phyloP scores from a whole-genome alignment of 192 early-diverging fungal genomes.

The Gonapodya sp. region DNA sequence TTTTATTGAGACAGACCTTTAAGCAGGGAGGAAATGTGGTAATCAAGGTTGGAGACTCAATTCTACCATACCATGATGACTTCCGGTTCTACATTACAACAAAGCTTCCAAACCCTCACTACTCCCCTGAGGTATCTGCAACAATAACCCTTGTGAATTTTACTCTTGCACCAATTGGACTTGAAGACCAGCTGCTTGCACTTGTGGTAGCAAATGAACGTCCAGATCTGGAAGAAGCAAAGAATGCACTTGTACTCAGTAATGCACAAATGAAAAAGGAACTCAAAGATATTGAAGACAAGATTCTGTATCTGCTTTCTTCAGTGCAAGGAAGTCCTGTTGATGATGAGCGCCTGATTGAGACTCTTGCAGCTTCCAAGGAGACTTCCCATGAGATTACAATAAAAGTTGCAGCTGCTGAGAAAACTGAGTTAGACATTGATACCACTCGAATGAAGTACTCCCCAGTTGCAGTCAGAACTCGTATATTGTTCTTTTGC shows the following conservation, averaged over 20 bases:
- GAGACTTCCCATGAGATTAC: constrained; percentile 48
- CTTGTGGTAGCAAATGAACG: constrained; percentile 52
- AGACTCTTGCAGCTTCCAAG: constrained; percentile 46
- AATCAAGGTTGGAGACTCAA: constrained; percentile 44
- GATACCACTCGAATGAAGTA: constrained; percentile 47
- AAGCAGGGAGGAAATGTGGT: constrained; percentile 53
- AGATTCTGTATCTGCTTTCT: constrained; percentile 45
- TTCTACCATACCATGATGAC: constrained; percentile 51
- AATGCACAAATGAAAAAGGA: constrained; percentile 50
- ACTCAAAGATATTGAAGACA: constrained; percentile 55
- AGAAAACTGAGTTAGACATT: constrained; percentile 50
- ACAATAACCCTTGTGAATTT: constrained; percentile 56
- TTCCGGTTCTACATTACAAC: constrained; percentile 53
- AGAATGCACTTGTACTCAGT: constrained; percentile 42
- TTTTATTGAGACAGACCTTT: constrained; percentile 50
- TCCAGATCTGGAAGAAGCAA: constrained; percentile 56
- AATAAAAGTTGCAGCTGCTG: constrained; percentile 45
- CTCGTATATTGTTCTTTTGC: constrained; percentile 50
- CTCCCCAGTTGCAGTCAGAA: constrained; percentile 46
- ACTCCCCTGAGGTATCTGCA: constrained; percentile 48
- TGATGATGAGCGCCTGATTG: constrained; percentile 51
- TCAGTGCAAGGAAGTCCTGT: constrained; percentile 41
- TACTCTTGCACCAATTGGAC: constrained; percentile 51
- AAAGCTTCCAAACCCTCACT: constrained; percentile 52
- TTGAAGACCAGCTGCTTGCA: constrained; percentile 49